Evolutionary conservation across 495 filamentous ascomycete genomes (phyloP).

Genomic region (Xylaria sp.): DNA sequence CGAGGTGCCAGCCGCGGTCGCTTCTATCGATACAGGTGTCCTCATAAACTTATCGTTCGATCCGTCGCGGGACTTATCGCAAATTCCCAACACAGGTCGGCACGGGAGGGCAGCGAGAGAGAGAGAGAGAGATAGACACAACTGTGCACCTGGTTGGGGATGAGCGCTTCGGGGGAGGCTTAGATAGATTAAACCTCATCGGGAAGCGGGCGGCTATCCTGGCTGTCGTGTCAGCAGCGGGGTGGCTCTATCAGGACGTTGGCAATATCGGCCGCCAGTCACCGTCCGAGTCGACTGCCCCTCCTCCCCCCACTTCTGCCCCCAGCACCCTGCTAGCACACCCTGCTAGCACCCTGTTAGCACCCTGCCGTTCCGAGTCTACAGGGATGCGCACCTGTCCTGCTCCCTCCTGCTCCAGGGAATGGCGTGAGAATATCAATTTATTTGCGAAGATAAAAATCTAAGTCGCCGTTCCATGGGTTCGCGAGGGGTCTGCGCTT

Average conservation of each 20-base stretch:
- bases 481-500: neutral
- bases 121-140: slow-evolving; percentile 20
- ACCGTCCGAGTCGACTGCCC: neutral
- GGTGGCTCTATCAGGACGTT: slow-evolving; percentile 18
- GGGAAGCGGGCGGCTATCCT: slow-evolving; percentile 19
- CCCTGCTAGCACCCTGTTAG: slow-evolving; percentile 1
- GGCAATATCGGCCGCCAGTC: slow-evolving; percentile 5
- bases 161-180: slow-evolving; percentile 21
- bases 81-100: neutral
- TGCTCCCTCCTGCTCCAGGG: neutral
- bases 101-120: neutral
- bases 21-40: slow-evolving; percentile 1
- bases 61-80: neutral
- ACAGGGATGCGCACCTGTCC: neutral
- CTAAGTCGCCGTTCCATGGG: slow-evolving; percentile 10
- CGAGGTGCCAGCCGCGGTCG: slow-evolving; percentile 20
- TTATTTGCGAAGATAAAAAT: neutral
- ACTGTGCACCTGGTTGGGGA: slow-evolving; percentile 18
- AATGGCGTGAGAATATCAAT: slow-evolving; percentile 16
- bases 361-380: neutral
- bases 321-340: neutral
- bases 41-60: neutral
- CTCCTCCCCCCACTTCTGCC: neutral
- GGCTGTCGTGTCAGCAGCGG: slow-evolving; percentile 23
- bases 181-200: slow-evolving; percentile 28